Base-by-base conservation (phyloP, 2,329 filamentous ascomycete species). In the Neonectria ditissima region DNA sequence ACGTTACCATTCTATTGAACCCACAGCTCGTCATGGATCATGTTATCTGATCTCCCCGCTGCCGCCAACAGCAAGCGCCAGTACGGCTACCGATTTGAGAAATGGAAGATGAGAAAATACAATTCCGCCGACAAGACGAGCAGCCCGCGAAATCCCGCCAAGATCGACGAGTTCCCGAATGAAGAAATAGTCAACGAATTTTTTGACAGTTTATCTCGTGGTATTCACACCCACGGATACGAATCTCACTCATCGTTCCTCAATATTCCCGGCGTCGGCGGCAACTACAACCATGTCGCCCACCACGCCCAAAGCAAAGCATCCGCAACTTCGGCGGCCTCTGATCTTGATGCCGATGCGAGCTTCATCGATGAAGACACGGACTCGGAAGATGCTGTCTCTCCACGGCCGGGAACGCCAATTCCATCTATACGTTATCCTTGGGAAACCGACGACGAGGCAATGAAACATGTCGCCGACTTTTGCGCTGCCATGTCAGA, bases 21-120 rank as follows among this genome's bases (percentile, higher is more conserved):
- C 26, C 18, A 32, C 16, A n/a, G 26, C 26, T 11, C 4, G 13
- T 28, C 18, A 39, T 39, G 11, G 18, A 30, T 4, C 7, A 24
- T 20, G n/a, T 30, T 22, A 20, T 32, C 24, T 51, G 28, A 32
- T 14, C n/a, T 30, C n/a, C 16, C 30, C 24, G 7, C n/a, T 26
- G 5, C 43, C 34, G 34, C 34, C 14, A 20, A 43, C 8, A 78
- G 75, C 20, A 74, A 74, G 44, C 73, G 76, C 3, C 76, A 77
- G 34, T 73, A 73, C 51, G 70, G 74, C 14, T 76, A 78, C 50
- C 68, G 70, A 16, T 69, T 78, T 13, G 67, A 74, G 20, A 71
- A 72, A 43, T 75, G 74, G 69, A 59, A 55, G 6, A 53, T 71
- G 20, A 68, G 34, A 41, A 78, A 78, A 45, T 77, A 78, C 52